Percentiles rank a stretch among this genome's conserved stretches.
These are phyloP conservation scores for Mariannaea elegans DNA, from an alignment of 2,329 filamentous ascomycete genomes.

Conservation along the genomic window DNA sequence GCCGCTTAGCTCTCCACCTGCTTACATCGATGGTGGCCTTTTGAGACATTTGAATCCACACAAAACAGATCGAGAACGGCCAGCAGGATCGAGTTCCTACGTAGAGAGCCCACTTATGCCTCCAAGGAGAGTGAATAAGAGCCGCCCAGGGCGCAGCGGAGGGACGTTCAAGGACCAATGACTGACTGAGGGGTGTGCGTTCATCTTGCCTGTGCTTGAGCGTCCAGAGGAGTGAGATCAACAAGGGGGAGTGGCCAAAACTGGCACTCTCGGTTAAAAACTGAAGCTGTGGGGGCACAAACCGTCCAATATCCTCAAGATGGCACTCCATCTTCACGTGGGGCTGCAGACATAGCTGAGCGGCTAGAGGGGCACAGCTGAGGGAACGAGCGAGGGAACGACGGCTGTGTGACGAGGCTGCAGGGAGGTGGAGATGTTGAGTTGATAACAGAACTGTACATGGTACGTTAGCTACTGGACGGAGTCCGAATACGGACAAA, in stretches of 20 bases:
- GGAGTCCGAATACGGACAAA: conserved; percentile 9
- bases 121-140: conserved; percentile 5
- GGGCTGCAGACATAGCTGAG: neutral
- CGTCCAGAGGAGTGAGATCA: neutral
- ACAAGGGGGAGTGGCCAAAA: neutral
- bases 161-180: neutral
- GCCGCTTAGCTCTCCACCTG: conserved; percentile 12
- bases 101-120: conserved; percentile 11
- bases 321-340: conserved; percentile 4
- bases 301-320: conserved; percentile 27
- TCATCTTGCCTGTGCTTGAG: neutral
- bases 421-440: conserved; percentile 16
- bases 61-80: conserved; percentile 2
- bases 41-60: conserved; percentile 23
- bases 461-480: conserved; percentile 7
- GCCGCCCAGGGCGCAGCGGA: conserved; percentile 18
- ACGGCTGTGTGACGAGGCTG: conserved; percentile 19
- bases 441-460: conserved; percentile 24
- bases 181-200: neutral
- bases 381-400: conserved; percentile 8
- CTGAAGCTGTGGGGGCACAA: conserved; percentile 24
- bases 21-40: conserved; percentile 7
- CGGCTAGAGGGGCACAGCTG: conserved; percentile 7
- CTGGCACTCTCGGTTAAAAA: conserved; percentile 29
- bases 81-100: conserved; percentile 15